Evolutionary conservation across 306 rosid genomes (phyloP).

Genomic region (Citrullus colocynthis): DNA sequence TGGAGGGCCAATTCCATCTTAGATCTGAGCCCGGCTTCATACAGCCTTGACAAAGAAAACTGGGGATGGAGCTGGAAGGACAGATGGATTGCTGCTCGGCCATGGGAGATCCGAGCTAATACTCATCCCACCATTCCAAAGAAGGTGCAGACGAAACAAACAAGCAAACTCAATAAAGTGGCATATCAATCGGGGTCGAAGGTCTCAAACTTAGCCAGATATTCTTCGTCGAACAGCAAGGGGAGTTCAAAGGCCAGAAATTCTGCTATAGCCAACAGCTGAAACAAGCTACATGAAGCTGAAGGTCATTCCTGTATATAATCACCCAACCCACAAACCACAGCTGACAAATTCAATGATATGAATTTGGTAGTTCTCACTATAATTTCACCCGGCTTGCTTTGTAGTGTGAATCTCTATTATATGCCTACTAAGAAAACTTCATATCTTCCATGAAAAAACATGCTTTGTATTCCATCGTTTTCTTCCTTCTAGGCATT

Average conservation of each 20-base stretch:
- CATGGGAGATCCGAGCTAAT: slow-evolving; percentile 55
- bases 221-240: slow-evolving; percentile 29
- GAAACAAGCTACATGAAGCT: slow-evolving; percentile 11
- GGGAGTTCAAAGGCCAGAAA: slow-evolving; percentile 36
- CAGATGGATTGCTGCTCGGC: slow-evolving; percentile 85
- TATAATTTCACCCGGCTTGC: not conserved
- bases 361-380: slow-evolving; percentile 3
- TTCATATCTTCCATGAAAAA: not conserved
- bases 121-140: slow-evolving; percentile 27
- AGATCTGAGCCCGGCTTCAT: slow-evolving; percentile 51
- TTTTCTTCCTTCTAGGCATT: not conserved
- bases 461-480: not conserved
- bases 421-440: not conserved
- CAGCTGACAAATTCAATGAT: not conserved
- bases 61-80: slow-evolving; percentile 94
- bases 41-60: slow-evolving; percentile 42
- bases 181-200: slow-evolving; percentile 18
- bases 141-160: slow-evolving; percentile 29
- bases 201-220: slow-evolving; percentile 11
- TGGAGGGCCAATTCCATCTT: slow-evolving; percentile 78
- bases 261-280: slow-evolving; percentile 13
- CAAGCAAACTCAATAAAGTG: slow-evolving; percentile 17
- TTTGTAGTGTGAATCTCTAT: not conserved
- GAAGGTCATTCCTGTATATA: not conserved
- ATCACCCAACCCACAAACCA: not conserved